phyloP scores from a whole-genome alignment of 345 rosid species.

The Ceriops tagal region DNA sequence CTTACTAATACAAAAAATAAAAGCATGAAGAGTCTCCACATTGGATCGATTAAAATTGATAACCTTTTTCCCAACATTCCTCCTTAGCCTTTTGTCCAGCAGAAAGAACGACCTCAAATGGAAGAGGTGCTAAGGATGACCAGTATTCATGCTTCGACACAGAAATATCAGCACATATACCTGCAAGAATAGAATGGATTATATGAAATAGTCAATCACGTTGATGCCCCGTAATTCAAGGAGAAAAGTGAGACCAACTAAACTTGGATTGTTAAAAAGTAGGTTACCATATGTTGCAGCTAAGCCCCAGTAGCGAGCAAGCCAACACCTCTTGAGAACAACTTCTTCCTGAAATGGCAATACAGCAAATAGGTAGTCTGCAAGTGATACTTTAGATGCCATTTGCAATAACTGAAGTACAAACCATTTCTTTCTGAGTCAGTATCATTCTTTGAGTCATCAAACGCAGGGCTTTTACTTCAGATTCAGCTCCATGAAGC shows the following conservation, averaged over 20 bases:
- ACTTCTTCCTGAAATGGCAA: slow-evolving; percentile 87
- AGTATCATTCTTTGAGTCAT: slow-evolving; percentile 37
- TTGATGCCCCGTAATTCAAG: background rate
- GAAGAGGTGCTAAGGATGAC: slow-evolving; percentile 98
- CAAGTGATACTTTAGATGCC: background rate
- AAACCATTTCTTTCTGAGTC: slow-evolving; percentile 36
- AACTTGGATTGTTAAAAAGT: background rate
- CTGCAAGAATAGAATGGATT: slow-evolving; percentile 33
- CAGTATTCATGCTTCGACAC: slow-evolving; percentile 74
- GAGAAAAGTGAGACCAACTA: slow-evolving; percentile 5
- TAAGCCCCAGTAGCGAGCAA: slow-evolving; percentile 96
- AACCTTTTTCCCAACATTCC: slow-evolving; percentile 69
- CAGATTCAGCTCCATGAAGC: slow-evolving; percentile 34
- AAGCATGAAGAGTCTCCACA: background rate
- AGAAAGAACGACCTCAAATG: slow-evolving; percentile 75
- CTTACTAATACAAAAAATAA: background rate
- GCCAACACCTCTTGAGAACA: slow-evolving; percentile 99
- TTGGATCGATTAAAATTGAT: slow-evolving; percentile 20
- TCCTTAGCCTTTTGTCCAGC: slow-evolving; percentile 91
- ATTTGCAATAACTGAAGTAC: slow-evolving; percentile 1
- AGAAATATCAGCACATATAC: slow-evolving; percentile 89
- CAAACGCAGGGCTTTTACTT: slow-evolving; percentile 27
- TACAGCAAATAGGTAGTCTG: slow-evolving; percentile 12
- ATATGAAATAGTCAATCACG: slow-evolving; percentile 9
- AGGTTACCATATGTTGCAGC: slow-evolving; percentile 79